A percentile compares a stretch with the other conserved stretches of the same genome.
phyloP scores from a whole-genome alignment of 306 rosid species.

The Macrotyloma uniflorum region DNA sequence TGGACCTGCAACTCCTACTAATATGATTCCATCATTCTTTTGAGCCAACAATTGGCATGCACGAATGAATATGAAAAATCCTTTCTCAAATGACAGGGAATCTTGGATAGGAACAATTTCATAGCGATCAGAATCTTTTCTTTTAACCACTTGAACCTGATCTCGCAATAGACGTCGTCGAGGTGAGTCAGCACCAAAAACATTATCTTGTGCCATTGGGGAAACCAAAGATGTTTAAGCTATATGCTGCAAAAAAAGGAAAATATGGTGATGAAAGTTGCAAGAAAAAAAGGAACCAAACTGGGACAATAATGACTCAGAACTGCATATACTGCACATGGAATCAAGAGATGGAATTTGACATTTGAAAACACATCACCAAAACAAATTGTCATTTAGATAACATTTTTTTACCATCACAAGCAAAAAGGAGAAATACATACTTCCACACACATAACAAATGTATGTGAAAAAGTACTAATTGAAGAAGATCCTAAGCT shows the following conservation, averaged over 20 bases:
- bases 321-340: neutral
- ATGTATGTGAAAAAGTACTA: neutral
- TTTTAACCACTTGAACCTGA: conserved; percentile 80
- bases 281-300: conserved; percentile 9
- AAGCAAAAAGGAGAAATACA: neutral
- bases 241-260: conserved; percentile 37
- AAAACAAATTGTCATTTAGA: neutral
- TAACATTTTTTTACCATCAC: neutral
- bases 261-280: conserved; percentile 30
- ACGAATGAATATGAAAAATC: conserved; percentile 92
- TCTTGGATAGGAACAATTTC: conserved; percentile 85
- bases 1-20: conserved; percentile 98
- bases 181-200: conserved; percentile 70
- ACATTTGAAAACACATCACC: conserved; percentile 25
- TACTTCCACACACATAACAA: neutral
- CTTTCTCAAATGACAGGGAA: conserved; percentile 88
- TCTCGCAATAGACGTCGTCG: conserved; percentile 77
- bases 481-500: neutral
- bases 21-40: conserved; percentile 80
- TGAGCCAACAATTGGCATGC: conserved; percentile 95
- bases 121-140: conserved; percentile 77
- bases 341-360: conserved; percentile 25
- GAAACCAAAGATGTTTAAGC: conserved; percentile 32
- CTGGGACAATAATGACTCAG: neutral
- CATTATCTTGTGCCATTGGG: conserved; percentile 70